A percentile compares a stretch with the other conserved stretches of the same genome.
Conservation (phyloP, 164 flowering plant species). For the Vitis rotundifolia region DNA sequence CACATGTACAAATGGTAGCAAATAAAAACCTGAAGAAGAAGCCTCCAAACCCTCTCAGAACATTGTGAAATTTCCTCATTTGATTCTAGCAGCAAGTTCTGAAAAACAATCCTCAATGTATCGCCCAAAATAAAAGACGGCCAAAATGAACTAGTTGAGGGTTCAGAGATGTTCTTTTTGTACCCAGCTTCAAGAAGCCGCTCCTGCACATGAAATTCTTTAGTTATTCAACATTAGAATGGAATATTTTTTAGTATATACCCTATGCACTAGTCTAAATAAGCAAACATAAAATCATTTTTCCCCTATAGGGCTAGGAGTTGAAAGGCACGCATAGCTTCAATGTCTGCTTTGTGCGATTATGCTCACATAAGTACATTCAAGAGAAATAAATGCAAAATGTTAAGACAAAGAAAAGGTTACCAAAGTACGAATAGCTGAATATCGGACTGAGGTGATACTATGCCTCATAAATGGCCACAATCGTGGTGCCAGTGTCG, state of each 20-base stretch:
- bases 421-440: slow-evolving; percentile 96
- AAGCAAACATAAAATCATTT: background rate
- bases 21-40: slow-evolving; percentile 72
- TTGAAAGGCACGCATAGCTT: no score
- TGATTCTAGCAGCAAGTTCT: slow-evolving; percentile 88
- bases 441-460: slow-evolving; percentile 86
- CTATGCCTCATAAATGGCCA: slow-evolving; percentile 99
- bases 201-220: slow-evolving; percentile 50
- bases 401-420: slow-evolving; percentile 1
- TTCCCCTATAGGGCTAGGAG: no score
- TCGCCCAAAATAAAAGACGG: slow-evolving; percentile 90
- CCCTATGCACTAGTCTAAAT: no score
- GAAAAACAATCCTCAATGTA: slow-evolving; percentile 91
- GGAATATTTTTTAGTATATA: no score
- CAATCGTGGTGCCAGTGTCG: slow-evolving; percentile 86
- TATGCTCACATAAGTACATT: no score
- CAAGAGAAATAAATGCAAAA: background rate
- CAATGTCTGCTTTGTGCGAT: no score
- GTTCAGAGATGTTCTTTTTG: slow-evolving; percentile 48
- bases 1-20: background rate
- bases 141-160: slow-evolving; percentile 63
- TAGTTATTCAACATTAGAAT: background rate
- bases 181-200: slow-evolving; percentile 87
- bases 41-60: slow-evolving; percentile 94
- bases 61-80: slow-evolving; percentile 77